Evolutionary conservation across 2,329 filamentous ascomycete genomes (phyloP).

Genomic region (Golovinomyces cichoracearum): DNA sequence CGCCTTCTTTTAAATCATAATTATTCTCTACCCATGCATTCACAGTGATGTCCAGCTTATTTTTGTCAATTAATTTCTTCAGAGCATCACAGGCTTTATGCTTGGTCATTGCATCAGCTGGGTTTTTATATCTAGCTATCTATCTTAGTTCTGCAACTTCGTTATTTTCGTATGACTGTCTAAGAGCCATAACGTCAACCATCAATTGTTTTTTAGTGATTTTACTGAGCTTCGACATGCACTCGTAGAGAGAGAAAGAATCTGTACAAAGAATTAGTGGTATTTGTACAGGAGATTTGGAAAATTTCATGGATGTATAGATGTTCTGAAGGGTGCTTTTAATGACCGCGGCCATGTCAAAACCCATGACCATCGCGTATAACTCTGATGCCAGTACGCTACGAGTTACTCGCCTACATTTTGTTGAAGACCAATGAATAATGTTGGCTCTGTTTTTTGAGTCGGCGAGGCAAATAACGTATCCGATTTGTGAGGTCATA

Average conservation of each 20-base stretch:
- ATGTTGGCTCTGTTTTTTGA: neutral
- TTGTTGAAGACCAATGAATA: neutral
- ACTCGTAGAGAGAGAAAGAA: too few relatives aligned
- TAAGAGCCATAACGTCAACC: neutral
- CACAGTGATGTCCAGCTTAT: neutral
- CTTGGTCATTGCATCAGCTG: neutral
- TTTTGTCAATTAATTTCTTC: neutral
- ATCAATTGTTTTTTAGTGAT: neutral
- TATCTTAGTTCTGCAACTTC: neutral
- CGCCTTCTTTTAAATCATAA: neutral
- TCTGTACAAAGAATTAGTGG: neutral
- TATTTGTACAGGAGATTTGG: neutral
- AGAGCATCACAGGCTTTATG: too few relatives aligned
- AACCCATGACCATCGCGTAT: neutral
- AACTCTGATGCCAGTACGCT: neutral
- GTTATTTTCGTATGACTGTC: neutral
- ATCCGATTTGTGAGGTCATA: neutral
- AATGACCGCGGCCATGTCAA: neutral
- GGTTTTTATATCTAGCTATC: neutral
- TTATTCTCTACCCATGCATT: slow-evolving; percentile 1
- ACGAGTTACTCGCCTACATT: neutral
- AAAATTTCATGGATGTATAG: neutral
- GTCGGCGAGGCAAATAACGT: neutral
- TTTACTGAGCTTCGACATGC: neutral
- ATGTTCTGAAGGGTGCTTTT: neutral